Base-by-base conservation (phyloP, 306 rosid genomes). In the Gillenia trifoliata region DNA sequence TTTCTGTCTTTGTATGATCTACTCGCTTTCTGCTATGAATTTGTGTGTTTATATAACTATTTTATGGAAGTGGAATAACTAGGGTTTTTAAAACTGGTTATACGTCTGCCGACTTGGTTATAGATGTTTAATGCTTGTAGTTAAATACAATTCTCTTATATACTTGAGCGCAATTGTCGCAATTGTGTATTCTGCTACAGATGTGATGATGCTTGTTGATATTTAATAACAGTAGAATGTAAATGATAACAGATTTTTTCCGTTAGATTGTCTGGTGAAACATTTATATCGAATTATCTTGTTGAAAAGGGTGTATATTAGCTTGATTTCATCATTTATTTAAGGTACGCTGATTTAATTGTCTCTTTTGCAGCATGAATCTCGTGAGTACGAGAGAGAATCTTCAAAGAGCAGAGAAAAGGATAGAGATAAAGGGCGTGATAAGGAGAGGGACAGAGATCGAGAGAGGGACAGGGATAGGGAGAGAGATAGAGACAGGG, bases 361-460 rank as follows among this genome's bases (percentile, higher is more conserved):
- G 33, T 38, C 7, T 71, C 4, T 68, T 60, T 77, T 80, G 78
- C 92, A 92, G 99, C 91, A 80, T 63, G 93, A 82, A 30, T 89
- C 89, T 59, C 95, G 90, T 13, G 99, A 94, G 73, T 80, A 86
- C 68, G 99, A 94, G 70, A 92, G 93, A 71, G 96, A 83, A 30
- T 88, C 96, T 68, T 91, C 97, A 10, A 91, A 88, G 85, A 91
- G 96, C 77, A 83, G 96, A 73, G 99, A 94, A 16, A 93, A 87
- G 89, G 98, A 87, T 12, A 85, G 90, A 49, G 97, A 88, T 19
- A 93, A 91, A 71, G 98, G 96, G 66, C 85, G 83, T 25, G 86
- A 81, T 23, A 82, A 71, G 78, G 92, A 83, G 28, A 83, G 79
- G 75, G 84, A 82, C 13, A 65, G 77, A 26, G 82, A 73, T 0